Percentiles rank a stretch among this genome's conserved stretches.
These are phyloP conservation scores for Fusarium sp. DNA, from an alignment of 2,329 filamentous ascomycete species.

Conservation along the genomic window DNA sequence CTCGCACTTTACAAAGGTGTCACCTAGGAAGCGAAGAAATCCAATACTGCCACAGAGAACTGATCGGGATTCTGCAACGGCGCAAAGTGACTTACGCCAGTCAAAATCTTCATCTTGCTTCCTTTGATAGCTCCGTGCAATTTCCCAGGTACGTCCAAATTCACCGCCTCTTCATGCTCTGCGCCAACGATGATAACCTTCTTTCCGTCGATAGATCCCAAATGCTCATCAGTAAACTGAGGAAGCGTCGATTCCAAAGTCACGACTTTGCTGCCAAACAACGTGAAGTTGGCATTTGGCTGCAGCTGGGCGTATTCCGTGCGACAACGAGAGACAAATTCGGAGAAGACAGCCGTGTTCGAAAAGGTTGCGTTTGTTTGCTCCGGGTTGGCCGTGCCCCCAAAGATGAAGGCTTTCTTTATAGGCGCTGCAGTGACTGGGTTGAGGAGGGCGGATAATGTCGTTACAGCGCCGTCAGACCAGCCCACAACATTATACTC, in stretches of 20 bases:
- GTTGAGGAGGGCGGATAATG: conserved; percentile 53
- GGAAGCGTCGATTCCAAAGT: conserved; percentile 54
- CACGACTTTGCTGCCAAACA: conserved; percentile 53
- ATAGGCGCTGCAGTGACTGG: conserved; percentile 48
- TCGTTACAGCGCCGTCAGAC: conserved; percentile 56
- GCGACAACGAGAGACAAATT: conserved; percentile 51
- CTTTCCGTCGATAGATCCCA: conserved; percentile 46
- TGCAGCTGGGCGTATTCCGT: conserved; percentile 53
- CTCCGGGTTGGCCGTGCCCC: conserved; percentile 47
- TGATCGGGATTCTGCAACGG: conserved; percentile 55
- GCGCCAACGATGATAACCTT: conserved; percentile 49
- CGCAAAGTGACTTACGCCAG: conserved; percentile 57
- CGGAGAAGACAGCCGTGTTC: conserved; percentile 49
- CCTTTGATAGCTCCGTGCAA: conserved; percentile 53
- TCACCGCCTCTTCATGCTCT: conserved; percentile 56
- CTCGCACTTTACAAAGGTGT: background rate
- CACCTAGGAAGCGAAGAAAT: conserved; percentile 36
- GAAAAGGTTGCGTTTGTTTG: conserved; percentile 53
- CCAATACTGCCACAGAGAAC: conserved; percentile 49
- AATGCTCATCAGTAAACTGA: conserved; percentile 47
- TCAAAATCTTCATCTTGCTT: conserved; percentile 52
- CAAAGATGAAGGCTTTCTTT: conserved; percentile 56
- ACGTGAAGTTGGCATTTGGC: conserved; percentile 51
- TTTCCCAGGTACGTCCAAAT: conserved; percentile 50
- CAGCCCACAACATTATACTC: conserved; percentile 54